Evolutionary conservation across 2,329 filamentous ascomycete genomes (phyloP).

Genomic region (Pseudogymnoascus sp.): DNA sequence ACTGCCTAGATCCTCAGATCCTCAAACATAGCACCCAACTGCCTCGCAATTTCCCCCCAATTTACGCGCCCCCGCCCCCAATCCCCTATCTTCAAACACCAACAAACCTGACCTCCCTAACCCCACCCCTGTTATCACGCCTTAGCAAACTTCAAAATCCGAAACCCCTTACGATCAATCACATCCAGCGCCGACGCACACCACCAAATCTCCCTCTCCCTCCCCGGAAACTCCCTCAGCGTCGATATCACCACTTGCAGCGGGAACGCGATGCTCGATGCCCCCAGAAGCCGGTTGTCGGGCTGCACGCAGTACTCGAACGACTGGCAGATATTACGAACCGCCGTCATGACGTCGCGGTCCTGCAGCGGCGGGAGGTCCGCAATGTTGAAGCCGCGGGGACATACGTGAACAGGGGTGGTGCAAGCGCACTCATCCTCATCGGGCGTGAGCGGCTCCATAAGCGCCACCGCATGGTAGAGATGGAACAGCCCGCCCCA

Average conservation of each 20-base stretch:
- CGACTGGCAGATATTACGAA: conserved; percentile 29
- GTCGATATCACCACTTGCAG: conserved; percentile 22
- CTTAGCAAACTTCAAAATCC: conserved; percentile 9
- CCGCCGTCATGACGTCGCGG: conserved; percentile 23
- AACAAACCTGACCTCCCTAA: background rate
- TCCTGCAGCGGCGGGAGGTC: conserved; percentile 22
- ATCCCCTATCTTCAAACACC: background rate
- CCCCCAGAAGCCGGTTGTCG: conserved; percentile 16
- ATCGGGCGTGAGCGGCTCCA: conserved; percentile 12
- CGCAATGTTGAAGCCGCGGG: conserved; percentile 12
- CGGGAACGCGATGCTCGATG: conserved; percentile 18
- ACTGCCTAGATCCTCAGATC: background rate
- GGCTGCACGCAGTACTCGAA: conserved; percentile 28
- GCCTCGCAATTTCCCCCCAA: background rate
- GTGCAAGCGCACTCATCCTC: conserved; percentile 1
- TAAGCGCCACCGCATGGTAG: conserved; percentile 21
- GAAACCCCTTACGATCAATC: conserved; percentile 14
- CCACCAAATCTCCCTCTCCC: conserved; percentile 18
- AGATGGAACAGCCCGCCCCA: conserved; percentile 29
- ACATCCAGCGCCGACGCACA: conserved; percentile 12
- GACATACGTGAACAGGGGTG: background rate
- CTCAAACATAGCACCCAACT: background rate
- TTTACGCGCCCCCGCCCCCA: background rate
- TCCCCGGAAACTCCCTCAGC: conserved; percentile 12
- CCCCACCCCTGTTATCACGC: background rate